phyloP scores from a whole-genome alignment of 495 filamentous ascomycete species.

The Trichoderma reesei region DNA sequence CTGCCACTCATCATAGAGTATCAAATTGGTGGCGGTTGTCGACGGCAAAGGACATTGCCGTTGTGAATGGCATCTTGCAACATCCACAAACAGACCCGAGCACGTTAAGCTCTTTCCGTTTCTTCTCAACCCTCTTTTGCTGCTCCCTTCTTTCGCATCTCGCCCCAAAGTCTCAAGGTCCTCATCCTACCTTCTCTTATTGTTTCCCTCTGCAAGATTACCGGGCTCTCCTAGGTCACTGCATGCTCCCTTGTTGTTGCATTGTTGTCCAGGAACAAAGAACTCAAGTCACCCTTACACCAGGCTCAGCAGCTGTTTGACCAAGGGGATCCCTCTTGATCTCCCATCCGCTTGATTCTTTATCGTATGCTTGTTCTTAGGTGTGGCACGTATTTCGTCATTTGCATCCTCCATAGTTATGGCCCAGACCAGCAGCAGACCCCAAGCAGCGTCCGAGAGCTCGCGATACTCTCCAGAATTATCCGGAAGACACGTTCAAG shows the following conservation, averaged over 20 bases:
- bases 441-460: too few relatives aligned
- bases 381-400: neutral
- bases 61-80: neutral
- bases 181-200: neutral
- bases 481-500: too few relatives aligned
- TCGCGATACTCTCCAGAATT: too few relatives aligned
- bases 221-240: neutral
- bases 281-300: neutral
- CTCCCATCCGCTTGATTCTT: too few relatives aligned
- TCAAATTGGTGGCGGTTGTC: neutral
- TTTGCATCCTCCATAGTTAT: neutral
- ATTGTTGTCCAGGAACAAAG: neutral
- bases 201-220: neutral
- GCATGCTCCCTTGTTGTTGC: neutral
- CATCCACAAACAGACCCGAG: conserved; percentile 9
- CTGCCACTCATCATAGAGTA: neutral
- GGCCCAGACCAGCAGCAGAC: too few relatives aligned
- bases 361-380: neutral
- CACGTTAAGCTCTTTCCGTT: neutral
- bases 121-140: neutral
- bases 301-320: conserved; percentile 8
- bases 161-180: neutral
- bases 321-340: neutral
- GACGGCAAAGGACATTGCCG: neutral
- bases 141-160: neutral